Evolutionary conservation across 495 filamentous ascomycete species (phyloP).

Genomic region (Bryoglossum gracile): DNA sequence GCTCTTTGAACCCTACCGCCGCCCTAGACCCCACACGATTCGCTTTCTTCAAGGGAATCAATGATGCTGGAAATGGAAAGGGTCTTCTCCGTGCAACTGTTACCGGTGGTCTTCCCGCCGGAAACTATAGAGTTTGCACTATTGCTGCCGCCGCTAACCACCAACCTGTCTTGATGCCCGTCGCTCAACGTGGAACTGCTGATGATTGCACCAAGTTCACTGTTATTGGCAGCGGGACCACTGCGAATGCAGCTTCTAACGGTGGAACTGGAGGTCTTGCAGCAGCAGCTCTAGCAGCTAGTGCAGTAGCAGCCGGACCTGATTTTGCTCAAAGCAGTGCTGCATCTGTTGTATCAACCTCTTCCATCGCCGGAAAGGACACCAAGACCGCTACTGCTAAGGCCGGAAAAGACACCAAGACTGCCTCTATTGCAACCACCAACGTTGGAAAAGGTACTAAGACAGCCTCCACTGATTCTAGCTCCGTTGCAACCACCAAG

Average conservation of each 20-base stretch:
- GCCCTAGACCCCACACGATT: slow-evolving; percentile 53
- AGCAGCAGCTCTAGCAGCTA: slow-evolving; percentile 4
- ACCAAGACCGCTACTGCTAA: not conserved
- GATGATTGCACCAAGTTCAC: slow-evolving; percentile 66
- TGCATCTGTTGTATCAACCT: not conserved
- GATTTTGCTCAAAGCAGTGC: not conserved
- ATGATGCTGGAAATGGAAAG: slow-evolving; percentile 59
- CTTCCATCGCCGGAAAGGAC: not conserved
- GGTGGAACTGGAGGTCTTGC: slow-evolving; percentile 9
- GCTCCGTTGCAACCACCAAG: not conserved
- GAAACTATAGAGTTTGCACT: slow-evolving; percentile 66
- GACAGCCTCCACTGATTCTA: not conserved
- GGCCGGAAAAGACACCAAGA: not conserved
- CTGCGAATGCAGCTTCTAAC: slow-evolving; percentile 18
- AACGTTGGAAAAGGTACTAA: not conserved
- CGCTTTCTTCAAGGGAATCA: slow-evolving; percentile 72
- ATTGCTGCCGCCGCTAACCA: slow-evolving; percentile 62
- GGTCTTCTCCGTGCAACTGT: slow-evolving; percentile 50
- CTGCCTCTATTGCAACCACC: not conserved
- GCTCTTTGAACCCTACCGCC: slow-evolving; percentile 38
- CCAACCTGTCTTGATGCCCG: slow-evolving; percentile 71
- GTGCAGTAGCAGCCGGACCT: slow-evolving; percentile 9
- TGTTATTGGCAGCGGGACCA: slow-evolving; percentile 17
- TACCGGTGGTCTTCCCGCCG: slow-evolving; percentile 54
- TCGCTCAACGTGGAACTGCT: slow-evolving; percentile 65